Percentiles rank a stretch among this genome's conserved stretches.
phyloP scores from a whole-genome alignment of 2,329 filamentous ascomycete genomes.

The Xenoacremonium recifei region DNA sequence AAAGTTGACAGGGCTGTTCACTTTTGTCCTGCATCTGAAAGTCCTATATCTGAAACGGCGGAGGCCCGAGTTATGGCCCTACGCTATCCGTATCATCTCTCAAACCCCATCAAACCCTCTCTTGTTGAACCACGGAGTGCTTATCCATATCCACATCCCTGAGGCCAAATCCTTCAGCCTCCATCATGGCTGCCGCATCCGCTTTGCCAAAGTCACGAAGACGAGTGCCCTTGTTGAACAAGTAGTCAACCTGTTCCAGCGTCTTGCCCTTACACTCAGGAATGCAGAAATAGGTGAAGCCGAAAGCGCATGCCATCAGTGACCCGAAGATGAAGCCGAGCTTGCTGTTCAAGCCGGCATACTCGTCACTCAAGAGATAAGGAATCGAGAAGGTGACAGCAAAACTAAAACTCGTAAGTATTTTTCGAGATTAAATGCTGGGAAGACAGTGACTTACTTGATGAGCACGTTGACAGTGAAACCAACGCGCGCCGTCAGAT shows the following conservation, averaged over 20 bases:
- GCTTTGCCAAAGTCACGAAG: constrained; percentile 16
- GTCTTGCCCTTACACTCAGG: constrained; percentile 20
- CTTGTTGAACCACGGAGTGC: neutral
- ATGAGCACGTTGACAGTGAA: constrained; percentile 16
- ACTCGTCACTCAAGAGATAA: constrained; percentile 17
- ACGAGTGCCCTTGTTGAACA: constrained; percentile 16
- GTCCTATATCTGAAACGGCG: no score
- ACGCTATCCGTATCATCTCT: no score
- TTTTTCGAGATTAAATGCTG: accelerated
- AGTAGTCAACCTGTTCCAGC: constrained; percentile 15
- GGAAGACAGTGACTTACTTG: constrained; percentile 1
- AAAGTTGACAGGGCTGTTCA: no score
- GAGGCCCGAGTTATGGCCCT: no score
- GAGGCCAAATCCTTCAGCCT: neutral
- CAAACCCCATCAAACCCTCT: no score
- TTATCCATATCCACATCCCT: neutral
- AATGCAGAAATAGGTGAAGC: constrained; percentile 17
- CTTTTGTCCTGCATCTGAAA: no score
- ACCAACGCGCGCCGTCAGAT: constrained; percentile 10
- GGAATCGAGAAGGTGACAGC: constrained; percentile 19
- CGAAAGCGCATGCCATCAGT: neutral
- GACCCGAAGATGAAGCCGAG: constrained; percentile 21
- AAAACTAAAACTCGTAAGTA: constrained; percentile 11
- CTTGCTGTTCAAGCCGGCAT: constrained; percentile 16
- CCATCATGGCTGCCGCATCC: constrained; percentile 14